A percentile compares a stretch with the other conserved stretches of the same genome.
These are phyloP conservation scores for Apocynum venetum DNA, from an alignment of 257 asterid species.

Conservation along the genomic window DNA sequence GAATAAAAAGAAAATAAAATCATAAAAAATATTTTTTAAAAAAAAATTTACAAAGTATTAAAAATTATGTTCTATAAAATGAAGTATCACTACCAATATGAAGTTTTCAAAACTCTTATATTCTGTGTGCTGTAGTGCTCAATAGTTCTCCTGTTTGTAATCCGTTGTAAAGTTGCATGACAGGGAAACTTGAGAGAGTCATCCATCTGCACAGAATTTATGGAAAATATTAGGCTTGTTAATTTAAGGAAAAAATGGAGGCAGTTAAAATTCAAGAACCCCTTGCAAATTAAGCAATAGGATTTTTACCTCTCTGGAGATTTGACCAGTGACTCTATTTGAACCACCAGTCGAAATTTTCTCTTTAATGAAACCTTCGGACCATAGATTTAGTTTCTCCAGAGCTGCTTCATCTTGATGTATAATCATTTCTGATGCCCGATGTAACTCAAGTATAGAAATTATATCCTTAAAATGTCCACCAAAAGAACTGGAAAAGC, in stretches of 20 bases:
- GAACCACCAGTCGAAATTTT: slow-evolving; percentile 32
- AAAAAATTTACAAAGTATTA: too few species aligned
- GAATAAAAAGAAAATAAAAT: background rate
- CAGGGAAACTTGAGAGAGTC: slow-evolving; percentile 56
- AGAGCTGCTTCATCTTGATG: slow-evolving; percentile 49
- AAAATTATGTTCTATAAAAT: background rate
- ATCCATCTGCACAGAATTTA: slow-evolving; percentile 49
- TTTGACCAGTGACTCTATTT: slow-evolving; percentile 28
- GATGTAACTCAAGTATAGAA: slow-evolving; percentile 54
- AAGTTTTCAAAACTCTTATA: slow-evolving; percentile 63
- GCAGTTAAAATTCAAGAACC: slow-evolving; percentile 2
- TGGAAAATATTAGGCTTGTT: background rate
- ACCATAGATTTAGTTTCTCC: slow-evolving; percentile 45
- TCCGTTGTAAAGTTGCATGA: slow-evolving; percentile 55
- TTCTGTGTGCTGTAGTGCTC: slow-evolving; percentile 51
- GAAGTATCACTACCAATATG: slow-evolving; percentile 49
- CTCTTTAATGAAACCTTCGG: slow-evolving; percentile 45
- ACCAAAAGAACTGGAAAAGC: slow-evolving; percentile 29
- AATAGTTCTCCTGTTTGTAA: slow-evolving; percentile 52
- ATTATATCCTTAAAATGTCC: slow-evolving; percentile 45
- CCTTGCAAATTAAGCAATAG: slow-evolving; percentile 11
- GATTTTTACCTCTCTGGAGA: slow-evolving; percentile 53
- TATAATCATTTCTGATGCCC: slow-evolving; percentile 57
- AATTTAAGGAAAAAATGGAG: slow-evolving; percentile 6
- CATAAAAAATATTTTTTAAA: too few species aligned